A percentile compares a stretch with the other conserved stretches of the same genome.
phyloP scores from a whole-genome alignment of 2,329 filamentous ascomycete species.

The Clathrospora elynae region DNA sequence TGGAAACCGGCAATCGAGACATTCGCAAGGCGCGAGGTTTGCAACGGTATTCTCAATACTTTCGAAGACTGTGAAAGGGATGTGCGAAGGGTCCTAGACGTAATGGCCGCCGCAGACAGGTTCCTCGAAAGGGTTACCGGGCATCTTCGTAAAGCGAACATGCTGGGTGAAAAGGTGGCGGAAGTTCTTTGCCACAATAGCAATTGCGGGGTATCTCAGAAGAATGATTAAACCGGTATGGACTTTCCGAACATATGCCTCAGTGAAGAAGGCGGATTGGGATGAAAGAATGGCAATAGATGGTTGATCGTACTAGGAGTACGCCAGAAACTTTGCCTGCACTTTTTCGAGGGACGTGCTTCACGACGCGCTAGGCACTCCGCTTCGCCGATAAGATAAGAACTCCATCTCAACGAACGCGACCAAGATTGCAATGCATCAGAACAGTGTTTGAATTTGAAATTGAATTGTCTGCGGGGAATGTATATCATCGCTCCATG shows the following conservation, averaged over 20 bases:
- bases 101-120: conserved; percentile 31
- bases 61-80: conserved; percentile 28
- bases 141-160: conserved; percentile 54
- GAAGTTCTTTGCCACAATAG: conserved; percentile 17
- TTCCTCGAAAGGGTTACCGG: conserved; percentile 45
- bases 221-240: conserved; percentile 17
- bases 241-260: conserved; percentile 6
- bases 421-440: not conserved
- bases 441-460: not conserved
- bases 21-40: conserved; percentile 24
- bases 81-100: conserved; percentile 33
- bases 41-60: conserved; percentile 25
- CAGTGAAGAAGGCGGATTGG: conserved; percentile 19
- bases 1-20: conserved; percentile 45
- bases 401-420: not conserved
- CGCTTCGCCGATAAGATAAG: conserved; percentile 26
- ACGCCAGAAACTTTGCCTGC: conserved; percentile 23
- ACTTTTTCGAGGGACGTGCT: conserved; percentile 37
- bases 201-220: conserved; percentile 20
- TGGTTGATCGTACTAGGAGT: no score
- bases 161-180: conserved; percentile 31
- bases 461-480: not conserved
- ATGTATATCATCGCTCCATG: no score
- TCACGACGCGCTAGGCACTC: conserved; percentile 17
- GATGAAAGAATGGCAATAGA: conserved; percentile 19